Evolutionary conservation across 306 rosid genomes (phyloP).

Genomic region (Geum urbanum): DNA sequence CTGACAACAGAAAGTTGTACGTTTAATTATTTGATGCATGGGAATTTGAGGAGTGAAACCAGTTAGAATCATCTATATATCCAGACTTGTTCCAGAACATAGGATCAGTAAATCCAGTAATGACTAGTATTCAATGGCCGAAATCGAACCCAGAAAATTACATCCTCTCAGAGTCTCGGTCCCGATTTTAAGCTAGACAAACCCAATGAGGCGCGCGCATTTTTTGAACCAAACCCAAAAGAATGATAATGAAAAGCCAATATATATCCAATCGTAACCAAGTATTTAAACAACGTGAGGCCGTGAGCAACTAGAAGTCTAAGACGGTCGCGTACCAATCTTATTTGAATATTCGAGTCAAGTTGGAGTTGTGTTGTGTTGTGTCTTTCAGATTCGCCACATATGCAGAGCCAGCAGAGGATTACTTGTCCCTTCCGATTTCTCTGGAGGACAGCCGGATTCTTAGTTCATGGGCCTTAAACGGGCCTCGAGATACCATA

Average conservation of each 20-base stretch:
- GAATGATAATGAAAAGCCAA: not conserved
- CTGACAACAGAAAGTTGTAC: no score
- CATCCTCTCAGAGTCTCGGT: not conserved
- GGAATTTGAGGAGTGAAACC: no score
- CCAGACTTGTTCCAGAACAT: no score
- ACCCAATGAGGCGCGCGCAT: not conserved
- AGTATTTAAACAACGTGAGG: constrained; percentile 1
- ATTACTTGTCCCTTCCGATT: not conserved
- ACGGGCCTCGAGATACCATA: constrained; percentile 23
- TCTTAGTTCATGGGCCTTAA: constrained; percentile 30
- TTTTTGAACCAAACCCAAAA: not conserved
- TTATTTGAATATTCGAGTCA: constrained; percentile 12
- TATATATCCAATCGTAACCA: not conserved
- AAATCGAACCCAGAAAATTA: not conserved
- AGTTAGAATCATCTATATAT: no score
- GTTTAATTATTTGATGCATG: no score
- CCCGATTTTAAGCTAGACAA: not conserved
- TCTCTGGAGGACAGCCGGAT: not conserved
- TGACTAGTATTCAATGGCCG: not conserved
- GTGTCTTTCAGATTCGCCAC: constrained; percentile 38
- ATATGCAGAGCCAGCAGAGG: constrained; percentile 29
- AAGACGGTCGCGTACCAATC: not conserved
- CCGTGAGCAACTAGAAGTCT: not conserved
- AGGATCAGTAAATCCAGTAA: no score
- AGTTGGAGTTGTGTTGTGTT: constrained; percentile 5